Evolutionary conservation across 306 rosid genomes (phyloP), one percentile per base, ranked within the genome.

Genomic region (Cercis canadensis): DNA sequence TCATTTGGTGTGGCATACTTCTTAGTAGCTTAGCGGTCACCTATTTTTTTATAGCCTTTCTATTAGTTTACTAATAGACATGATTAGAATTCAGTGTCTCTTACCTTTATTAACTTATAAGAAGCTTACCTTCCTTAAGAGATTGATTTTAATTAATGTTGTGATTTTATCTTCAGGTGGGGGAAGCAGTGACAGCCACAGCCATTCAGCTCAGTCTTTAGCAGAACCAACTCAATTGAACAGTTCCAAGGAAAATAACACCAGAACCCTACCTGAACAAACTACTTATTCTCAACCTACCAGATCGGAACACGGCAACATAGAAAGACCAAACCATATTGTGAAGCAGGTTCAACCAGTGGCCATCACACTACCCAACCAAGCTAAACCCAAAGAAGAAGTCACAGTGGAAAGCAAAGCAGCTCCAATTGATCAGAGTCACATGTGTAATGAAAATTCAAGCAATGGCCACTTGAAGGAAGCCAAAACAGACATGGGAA

Each of bases 161-260:
- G 34, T 53, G 0, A 15, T 21, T 57, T 53, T 73, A 5, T 77
- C 5, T 63, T 3, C 75, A 87, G 97, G 87, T 52, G 83, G 80
- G 11, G 84, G 85, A 8, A 85, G 89, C 75, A 72, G 76, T 15
- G 78, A 83, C 0, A 72, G 83, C 47, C 72, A 44, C 51, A 87
- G 85, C 68, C 88, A 82, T 70, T 87, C 96, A 15, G 62, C 74
- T 47, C 80, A 72, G 13, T 83, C 92, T 2, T 71, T 72, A 13
- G 44, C 64, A 18, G 82, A 69, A 34, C 74, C 41, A 69, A n/a
- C 4, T 10, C 75, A 57, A 0, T 50, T 72, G 55, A 78, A 68
- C 18, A 55, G 50, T 13, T 41, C 73, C 11, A 74, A 36, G 32
- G 58, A 78, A 53, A 62, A 13, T 3, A 77, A 49, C 60, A 17